Evolutionary conservation across 2,329 filamentous ascomycete species (phyloP).

Genomic region (Ilyonectria robusta): DNA sequence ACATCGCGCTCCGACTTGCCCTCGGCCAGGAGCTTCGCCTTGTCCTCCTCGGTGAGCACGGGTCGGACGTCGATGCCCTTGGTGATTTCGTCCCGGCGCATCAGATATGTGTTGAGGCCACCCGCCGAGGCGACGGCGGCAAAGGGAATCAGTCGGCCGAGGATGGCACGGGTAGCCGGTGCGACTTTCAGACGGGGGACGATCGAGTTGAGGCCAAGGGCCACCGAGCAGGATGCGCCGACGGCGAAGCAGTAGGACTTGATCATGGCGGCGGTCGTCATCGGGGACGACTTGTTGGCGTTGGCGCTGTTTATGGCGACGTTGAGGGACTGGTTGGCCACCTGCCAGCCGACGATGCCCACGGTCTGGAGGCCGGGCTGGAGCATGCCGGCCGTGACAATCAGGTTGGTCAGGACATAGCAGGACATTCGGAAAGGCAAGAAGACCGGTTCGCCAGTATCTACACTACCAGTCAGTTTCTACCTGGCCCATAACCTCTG

Average conservation of each 20-base stretch:
- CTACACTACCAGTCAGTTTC: conserved; percentile 60
- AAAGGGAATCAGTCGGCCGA: conserved; percentile 93
- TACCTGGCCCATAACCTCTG: neutral
- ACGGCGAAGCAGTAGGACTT: conserved; percentile 95
- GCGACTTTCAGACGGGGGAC: conserved; percentile 89
- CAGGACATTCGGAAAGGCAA: conserved; percentile 98
- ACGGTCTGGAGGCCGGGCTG: conserved; percentile 86
- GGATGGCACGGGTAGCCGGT: conserved; percentile 80
- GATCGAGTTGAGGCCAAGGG: conserved; percentile 89
- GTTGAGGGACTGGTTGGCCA: conserved; percentile 97
- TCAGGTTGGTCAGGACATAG: conserved; percentile 92
- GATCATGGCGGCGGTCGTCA: conserved; percentile 83
- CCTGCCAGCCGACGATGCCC: conserved; percentile 94
- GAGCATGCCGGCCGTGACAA: conserved; percentile 97
- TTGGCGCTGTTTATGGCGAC: conserved; percentile 98
- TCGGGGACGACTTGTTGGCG: conserved; percentile 95
- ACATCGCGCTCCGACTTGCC: conserved; percentile 76
- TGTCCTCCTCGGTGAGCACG: conserved; percentile 79
- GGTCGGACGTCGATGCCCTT: conserved; percentile 94
- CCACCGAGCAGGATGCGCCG: conserved; percentile 92
- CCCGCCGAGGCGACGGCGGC: conserved; percentile 94
- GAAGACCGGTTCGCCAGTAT: conserved; percentile 92
- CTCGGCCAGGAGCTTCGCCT: conserved; percentile 67
- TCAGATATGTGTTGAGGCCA: conserved; percentile 95
- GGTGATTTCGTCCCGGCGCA: conserved; percentile 96